A percentile compares a stretch with the other conserved stretches of the same genome.
phyloP scores from a whole-genome alignment of 164 flowering plant species.

The Litsea cubeba region DNA sequence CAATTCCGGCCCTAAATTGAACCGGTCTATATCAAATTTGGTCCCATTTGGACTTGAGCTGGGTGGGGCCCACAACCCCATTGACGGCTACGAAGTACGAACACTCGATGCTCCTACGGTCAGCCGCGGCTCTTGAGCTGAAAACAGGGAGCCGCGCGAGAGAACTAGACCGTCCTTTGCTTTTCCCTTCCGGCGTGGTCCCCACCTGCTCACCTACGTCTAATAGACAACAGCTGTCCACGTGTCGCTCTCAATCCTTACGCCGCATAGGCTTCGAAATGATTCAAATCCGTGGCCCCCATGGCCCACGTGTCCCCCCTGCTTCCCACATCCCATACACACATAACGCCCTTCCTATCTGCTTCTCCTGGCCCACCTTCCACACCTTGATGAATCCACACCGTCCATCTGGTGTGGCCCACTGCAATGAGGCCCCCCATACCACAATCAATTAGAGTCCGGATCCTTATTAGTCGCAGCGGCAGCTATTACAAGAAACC shows the following conservation, averaged over 20 bases:
- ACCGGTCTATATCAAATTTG: too few relatives aligned
- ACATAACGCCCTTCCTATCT: not conserved
- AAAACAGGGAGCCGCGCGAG: constrained; percentile 5
- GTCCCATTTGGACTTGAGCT: too few relatives aligned
- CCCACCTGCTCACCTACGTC: not conserved
- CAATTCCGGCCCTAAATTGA: too few relatives aligned
- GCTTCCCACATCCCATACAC: constrained; percentile 4
- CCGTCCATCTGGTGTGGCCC: too few relatives aligned
- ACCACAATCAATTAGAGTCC: too few relatives aligned
- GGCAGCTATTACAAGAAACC: too few relatives aligned
- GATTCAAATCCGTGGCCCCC: not conserved
- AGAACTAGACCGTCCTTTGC: not conserved
- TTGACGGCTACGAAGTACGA: not conserved
- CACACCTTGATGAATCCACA: too few relatives aligned
- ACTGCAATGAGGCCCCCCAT: too few relatives aligned
- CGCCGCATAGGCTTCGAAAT: not conserved
- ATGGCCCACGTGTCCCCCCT: constrained; percentile 5
- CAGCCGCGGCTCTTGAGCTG: not conserved
- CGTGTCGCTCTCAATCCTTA: not conserved
- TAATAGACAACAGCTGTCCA: not conserved
- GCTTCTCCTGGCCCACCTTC: not conserved
- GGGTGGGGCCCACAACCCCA: not conserved
- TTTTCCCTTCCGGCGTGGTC: not conserved
- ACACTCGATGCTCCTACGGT: not conserved
- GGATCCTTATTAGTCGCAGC: too few relatives aligned